phyloP scores from a whole-genome alignment of 345 rosid species.

The Cochlearia excelsa region DNA sequence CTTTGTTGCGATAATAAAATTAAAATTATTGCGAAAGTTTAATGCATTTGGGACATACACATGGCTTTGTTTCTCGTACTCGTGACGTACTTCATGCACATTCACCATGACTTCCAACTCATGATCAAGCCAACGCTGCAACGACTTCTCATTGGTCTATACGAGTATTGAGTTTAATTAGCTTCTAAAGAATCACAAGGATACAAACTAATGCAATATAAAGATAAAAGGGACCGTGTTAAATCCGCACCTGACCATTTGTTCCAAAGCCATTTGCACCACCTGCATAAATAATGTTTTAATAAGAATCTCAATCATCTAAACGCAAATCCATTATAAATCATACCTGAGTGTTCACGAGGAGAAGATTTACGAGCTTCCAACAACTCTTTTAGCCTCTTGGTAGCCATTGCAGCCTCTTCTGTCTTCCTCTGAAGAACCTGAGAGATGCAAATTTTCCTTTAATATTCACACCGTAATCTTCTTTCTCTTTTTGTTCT shows the following conservation, averaged over 20 bases:
- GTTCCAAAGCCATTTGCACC: conserved; percentile 64
- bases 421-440: conserved; percentile 99
- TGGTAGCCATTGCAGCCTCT: conserved; percentile 99
- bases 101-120: conserved; percentile 99
- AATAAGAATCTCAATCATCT: conserved; percentile 7
- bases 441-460: conserved; percentile 39
- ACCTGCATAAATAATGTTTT: conserved; percentile 46
- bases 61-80: conserved; percentile 96
- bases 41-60: conserved; percentile 57
- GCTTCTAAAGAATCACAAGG: conserved; percentile 6
- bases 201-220: conserved; percentile 13
- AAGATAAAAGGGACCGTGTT: background rate
- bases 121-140: conserved; percentile 93
- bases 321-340: background rate
- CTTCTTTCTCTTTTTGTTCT: background rate
- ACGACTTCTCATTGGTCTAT: conserved; percentile 84
- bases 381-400: conserved; percentile 89
- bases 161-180: conserved; percentile 19
- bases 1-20: background rate
- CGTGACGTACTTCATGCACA: conserved; percentile 96
- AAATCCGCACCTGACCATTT: conserved; percentile 68
- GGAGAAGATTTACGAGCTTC: conserved; percentile 91
- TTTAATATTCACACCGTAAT: conserved; percentile 18
- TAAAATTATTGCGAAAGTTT: conserved; percentile 1
- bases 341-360: conserved; percentile 71